phyloP scores from a whole-genome alignment of 768 basidiomycete species.

The Agrocybe praecox region DNA sequence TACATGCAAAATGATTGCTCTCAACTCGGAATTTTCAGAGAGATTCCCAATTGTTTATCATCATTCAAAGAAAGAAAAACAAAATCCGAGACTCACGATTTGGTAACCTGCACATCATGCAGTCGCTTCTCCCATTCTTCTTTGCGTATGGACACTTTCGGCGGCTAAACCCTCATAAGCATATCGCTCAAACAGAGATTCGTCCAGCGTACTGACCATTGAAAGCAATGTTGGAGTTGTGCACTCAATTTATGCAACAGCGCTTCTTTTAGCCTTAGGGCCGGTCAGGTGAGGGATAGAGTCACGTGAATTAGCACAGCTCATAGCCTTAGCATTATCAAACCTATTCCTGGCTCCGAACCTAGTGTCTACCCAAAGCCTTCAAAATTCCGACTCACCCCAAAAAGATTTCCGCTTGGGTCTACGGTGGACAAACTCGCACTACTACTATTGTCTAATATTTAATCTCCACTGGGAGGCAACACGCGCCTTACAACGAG shows the following conservation, averaged over 20 bases:
- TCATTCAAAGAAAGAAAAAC: slow-evolving; percentile 41
- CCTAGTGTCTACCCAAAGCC: too few relatives aligned
- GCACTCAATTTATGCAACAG: slow-evolving; percentile 29
- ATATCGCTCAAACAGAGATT: slow-evolving; percentile 4
- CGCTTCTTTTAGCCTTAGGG: slow-evolving; percentile 30
- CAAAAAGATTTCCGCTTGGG: neutral
- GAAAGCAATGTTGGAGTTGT: slow-evolving; percentile 19
- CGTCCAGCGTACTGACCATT: slow-evolving; percentile 35
- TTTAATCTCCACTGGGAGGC: neutral
- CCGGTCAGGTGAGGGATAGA: slow-evolving; percentile 13
- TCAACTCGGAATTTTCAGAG: slow-evolving; percentile 79
- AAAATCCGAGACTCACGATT: slow-evolving; percentile 70
- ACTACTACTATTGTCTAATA: neutral
- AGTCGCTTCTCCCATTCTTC: slow-evolving; percentile 89
- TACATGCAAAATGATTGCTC: slow-evolving; percentile 80
- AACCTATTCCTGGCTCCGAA: neutral
- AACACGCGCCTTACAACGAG: too few relatives aligned
- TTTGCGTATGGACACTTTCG: slow-evolving; percentile 64
- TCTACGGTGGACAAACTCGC: neutral
- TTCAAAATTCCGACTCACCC: too few relatives aligned
- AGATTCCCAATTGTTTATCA: slow-evolving; percentile 97
- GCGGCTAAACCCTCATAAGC: slow-evolving; percentile 33
- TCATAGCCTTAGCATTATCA: slow-evolving; percentile 1
- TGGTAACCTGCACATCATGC: slow-evolving; percentile 80
- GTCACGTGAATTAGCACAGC: slow-evolving; percentile 15